phyloP scores from a whole-genome alignment of 2,329 filamentous ascomycete genomes.

The Diaporthe capsici region DNA sequence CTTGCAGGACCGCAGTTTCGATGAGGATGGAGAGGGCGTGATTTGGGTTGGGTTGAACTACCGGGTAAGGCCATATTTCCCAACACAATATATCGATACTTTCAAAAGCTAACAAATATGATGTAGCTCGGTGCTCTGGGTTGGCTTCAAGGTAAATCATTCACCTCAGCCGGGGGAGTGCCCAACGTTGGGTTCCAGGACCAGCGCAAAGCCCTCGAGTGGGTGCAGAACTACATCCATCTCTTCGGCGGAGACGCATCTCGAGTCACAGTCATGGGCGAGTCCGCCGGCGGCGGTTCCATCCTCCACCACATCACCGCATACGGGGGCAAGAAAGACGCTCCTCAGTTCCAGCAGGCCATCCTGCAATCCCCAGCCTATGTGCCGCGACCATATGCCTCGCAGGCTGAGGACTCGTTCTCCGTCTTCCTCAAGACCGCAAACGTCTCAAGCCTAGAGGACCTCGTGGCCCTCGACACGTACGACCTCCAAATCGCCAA shows the following conservation, averaged over 20 bases:
- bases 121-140: constrained; percentile 53
- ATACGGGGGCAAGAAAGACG: constrained; percentile 19
- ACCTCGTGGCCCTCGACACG: constrained; percentile 20
- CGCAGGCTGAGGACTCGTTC: constrained; percentile 32
- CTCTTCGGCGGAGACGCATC: constrained; percentile 60
- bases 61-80: constrained; percentile 17
- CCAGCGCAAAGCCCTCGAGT: constrained; percentile 59
- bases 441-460: constrained; percentile 25
- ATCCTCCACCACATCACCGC: constrained; percentile 40
- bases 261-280: constrained; percentile 60
- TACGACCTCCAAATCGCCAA: constrained; percentile 35
- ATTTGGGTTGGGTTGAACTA: constrained; percentile 58
- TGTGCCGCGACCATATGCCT: constrained; percentile 22
- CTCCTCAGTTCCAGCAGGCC: constrained; percentile 35
- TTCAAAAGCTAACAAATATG: neutral
- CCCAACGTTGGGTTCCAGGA: constrained; percentile 56
- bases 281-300: constrained; percentile 57
- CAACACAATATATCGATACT: fast-evolving
- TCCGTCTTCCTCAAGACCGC: constrained; percentile 13
- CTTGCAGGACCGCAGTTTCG: constrained; percentile 44
- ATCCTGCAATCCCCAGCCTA: constrained; percentile 37
- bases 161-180: constrained; percentile 52
- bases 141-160: constrained; percentile 53
- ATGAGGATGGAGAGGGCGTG: constrained; percentile 48
- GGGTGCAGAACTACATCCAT: constrained; percentile 60